Percentiles rank a stretch among this genome's conserved stretches.
Evolutionary conservation across 805 yeast species (phyloP).

Genomic region (Starmerella riodocensis): DNA sequence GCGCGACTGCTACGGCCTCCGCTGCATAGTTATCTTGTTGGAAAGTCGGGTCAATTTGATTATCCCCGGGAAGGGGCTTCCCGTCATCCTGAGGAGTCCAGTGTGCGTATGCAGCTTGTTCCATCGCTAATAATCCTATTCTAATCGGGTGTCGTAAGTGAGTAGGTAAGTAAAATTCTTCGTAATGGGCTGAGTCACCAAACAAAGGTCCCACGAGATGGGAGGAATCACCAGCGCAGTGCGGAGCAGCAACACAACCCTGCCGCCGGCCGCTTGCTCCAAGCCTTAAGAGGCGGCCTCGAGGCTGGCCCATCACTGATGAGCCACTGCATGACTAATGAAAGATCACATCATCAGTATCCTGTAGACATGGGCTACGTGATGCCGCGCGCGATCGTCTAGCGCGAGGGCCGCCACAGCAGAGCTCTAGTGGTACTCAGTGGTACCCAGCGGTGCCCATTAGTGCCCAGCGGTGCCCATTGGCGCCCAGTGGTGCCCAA

Average conservation of each 20-base stretch:
- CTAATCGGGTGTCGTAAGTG: slow-evolving; percentile 20
- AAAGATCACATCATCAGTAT: too few relatives aligned
- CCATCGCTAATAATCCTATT: slow-evolving; percentile 20
- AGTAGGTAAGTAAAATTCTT: slow-evolving; percentile 17
- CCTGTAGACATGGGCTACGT: too few relatives aligned
- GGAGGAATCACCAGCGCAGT: neutral
- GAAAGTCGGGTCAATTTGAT: slow-evolving; percentile 24
- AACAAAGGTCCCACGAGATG: neutral
- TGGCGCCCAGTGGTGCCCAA: too few relatives aligned
- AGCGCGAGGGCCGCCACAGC: too few relatives aligned
- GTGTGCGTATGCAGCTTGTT: slow-evolving; percentile 22
- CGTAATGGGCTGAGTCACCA: slow-evolving; percentile 19
- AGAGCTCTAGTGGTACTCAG: too few relatives aligned
- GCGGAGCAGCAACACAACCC: neutral
- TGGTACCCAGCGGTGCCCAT: too few relatives aligned
- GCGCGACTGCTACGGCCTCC: slow-evolving; percentile 25
- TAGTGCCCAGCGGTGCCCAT: too few relatives aligned
- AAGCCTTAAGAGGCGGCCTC: too few relatives aligned
- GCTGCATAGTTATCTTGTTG: slow-evolving; percentile 24
- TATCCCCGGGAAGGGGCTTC: slow-evolving; percentile 22
- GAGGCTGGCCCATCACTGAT: too few relatives aligned
- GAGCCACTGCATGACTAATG: too few relatives aligned
- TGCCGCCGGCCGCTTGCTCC: too few relatives aligned
- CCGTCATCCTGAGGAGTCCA: slow-evolving; percentile 22
- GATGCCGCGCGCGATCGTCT: too few relatives aligned